Percentiles rank a stretch among this genome's conserved stretches.
These are phyloP conservation scores for Cardamine resedifolia DNA, from an alignment of 345 rosid genomes.

Conservation along the genomic window DNA sequence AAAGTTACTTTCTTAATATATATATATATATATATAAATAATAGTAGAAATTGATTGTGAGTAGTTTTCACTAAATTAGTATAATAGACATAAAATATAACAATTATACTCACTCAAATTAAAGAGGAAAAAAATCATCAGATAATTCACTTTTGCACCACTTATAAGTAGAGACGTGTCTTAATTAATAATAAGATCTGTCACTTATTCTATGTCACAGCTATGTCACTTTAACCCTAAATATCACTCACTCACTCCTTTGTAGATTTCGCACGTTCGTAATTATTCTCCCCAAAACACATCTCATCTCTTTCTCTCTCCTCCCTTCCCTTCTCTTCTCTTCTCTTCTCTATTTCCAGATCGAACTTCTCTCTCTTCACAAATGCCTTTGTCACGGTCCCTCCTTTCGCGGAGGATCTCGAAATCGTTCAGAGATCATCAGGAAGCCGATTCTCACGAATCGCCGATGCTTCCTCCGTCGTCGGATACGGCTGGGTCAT, in stretches of 20 bases:
- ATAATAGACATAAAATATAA: too few relatives aligned
- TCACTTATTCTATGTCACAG: conserved; percentile 24
- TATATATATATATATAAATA: too few relatives aligned
- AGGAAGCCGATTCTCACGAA: conserved; percentile 27
- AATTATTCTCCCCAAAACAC: neutral
- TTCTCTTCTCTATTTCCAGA: conserved; percentile 22
- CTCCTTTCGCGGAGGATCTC: conserved; percentile 62
- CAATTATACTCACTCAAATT: too few relatives aligned
- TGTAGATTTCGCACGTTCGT: conserved; percentile 26
- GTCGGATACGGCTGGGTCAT: conserved; percentile 40
- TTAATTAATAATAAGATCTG: neutral
- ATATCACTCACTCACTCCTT: neutral
- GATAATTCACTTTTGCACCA: neutral
- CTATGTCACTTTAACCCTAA: conserved; percentile 19
- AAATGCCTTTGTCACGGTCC: conserved; percentile 61
- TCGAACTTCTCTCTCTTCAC: conserved; percentile 14
- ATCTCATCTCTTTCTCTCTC: conserved; percentile 10
- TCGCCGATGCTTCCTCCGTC: conserved; percentile 26
- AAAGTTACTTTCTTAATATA: too few relatives aligned
- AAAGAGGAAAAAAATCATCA: too few relatives aligned
- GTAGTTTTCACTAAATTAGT: too few relatives aligned
- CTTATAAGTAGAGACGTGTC: conserved; percentile 6
- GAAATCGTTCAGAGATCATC: conserved; percentile 45
- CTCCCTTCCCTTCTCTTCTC: neutral
- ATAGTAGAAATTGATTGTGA: too few relatives aligned